Percentiles rank a stretch among this genome's conserved stretches.
These are phyloP conservation scores for Setomelanomma holmii DNA, from an alignment of 2,329 filamentous ascomycete species.

Conservation along the genomic window DNA sequence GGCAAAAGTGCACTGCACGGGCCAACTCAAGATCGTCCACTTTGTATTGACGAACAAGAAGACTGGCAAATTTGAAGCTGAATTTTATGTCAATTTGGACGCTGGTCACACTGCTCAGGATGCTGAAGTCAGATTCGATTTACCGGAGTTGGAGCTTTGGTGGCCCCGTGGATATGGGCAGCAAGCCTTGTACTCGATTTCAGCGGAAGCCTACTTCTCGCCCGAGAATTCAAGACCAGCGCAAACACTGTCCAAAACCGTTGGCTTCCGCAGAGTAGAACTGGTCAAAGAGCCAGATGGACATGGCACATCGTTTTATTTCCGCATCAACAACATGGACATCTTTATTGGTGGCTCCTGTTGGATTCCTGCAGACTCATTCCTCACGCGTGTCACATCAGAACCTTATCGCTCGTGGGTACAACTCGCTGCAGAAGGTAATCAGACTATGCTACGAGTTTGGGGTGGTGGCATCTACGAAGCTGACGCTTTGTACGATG, in stretches of 20 bases:
- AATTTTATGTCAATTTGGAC: not conserved
- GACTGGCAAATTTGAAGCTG: not conserved
- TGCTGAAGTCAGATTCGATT: slow-evolving; percentile 47
- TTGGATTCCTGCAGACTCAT: slow-evolving; percentile 85
- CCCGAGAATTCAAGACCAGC: not conserved
- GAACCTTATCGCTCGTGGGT: slow-evolving; percentile 76
- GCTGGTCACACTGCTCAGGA: slow-evolving; percentile 29
- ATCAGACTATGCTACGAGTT: slow-evolving; percentile 81
- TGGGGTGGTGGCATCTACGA: slow-evolving; percentile 86
- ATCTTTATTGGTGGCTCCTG: slow-evolving; percentile 83
- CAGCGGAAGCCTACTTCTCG: slow-evolving; percentile 1
- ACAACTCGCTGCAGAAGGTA: slow-evolving; percentile 75
- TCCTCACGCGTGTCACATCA: slow-evolving; percentile 71
- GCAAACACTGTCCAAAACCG: slow-evolving; percentile 4
- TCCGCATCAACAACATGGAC: slow-evolving; percentile 76
- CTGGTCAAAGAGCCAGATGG: slow-evolving; percentile 56
- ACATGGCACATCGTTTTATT: slow-evolving; percentile 78
- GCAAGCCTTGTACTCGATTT: slow-evolving; percentile 73
- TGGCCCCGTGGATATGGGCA: slow-evolving; percentile 78
- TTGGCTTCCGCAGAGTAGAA: slow-evolving; percentile 68
- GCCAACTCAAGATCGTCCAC: not conserved
- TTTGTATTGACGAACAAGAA: slow-evolving; percentile 4
- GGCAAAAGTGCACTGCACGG: not conserved
- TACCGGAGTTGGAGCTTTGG: slow-evolving; percentile 71
- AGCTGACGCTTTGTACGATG: slow-evolving; percentile 73